These are phyloP conservation scores for Xerocomellus intermedius DNA, from an alignment of 768 basidiomycete genomes.

Conservation along the genomic window DNA sequence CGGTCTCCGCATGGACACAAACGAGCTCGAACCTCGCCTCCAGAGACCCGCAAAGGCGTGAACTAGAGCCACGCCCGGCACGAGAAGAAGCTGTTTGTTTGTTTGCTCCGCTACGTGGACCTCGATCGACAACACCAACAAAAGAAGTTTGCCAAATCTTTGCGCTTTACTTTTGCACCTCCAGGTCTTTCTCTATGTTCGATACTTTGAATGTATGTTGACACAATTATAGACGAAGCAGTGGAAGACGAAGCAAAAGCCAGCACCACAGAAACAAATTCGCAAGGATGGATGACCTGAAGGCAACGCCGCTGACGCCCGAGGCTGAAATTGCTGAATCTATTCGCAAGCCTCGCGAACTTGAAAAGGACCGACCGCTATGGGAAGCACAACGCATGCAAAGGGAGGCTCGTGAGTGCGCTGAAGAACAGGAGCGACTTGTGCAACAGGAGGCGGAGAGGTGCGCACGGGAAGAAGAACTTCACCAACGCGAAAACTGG, in stretches of 20 bases:
- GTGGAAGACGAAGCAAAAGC: constrained; percentile 11
- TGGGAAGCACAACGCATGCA: constrained; percentile 56
- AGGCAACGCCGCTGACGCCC: constrained; percentile 18
- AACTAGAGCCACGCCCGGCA: constrained; percentile 38
- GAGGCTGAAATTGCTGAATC: constrained; percentile 57
- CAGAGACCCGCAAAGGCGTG: constrained; percentile 38
- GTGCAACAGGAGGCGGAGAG: constrained; percentile 30
- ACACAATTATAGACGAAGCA: constrained; percentile 13
- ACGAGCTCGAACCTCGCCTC: constrained; percentile 54
- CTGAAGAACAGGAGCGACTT: constrained; percentile 41
- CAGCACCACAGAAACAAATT: constrained; percentile 2
- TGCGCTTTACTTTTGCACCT: constrained; percentile 20
- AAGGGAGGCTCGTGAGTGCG: constrained; percentile 42
- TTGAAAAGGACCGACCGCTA: constrained; percentile 59
- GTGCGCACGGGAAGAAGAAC: constrained; percentile 34
- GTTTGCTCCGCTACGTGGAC: constrained; percentile 39
- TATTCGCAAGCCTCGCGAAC: constrained; percentile 63
- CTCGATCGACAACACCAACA: constrained; percentile 39
- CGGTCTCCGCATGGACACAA: constrained; percentile 36
- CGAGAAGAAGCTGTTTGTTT: constrained; percentile 42
- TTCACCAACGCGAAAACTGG: constrained; percentile 39
- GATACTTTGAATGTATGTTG: neutral
- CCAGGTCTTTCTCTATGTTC: constrained; percentile 18
- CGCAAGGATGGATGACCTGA: neutral
- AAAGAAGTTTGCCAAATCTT: constrained; percentile 40